Base-by-base conservation (phyloP, 495 filamentous ascomycete genomes). In the Neurospora sp. region DNA sequence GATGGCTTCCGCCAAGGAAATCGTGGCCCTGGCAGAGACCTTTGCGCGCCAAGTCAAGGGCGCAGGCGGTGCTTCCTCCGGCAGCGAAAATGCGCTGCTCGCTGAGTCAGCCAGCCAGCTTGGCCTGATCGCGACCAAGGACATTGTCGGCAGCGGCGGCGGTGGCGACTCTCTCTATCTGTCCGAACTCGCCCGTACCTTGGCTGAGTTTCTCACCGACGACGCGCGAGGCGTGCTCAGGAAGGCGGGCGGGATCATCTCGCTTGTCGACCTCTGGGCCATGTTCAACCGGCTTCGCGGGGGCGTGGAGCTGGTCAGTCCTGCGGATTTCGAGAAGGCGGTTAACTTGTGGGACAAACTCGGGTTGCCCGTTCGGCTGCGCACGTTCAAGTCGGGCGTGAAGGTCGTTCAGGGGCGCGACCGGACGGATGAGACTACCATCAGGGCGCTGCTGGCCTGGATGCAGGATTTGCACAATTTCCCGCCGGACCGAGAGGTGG, bases 1-100 rank as follows among this genome's bases (percentile, higher is more conserved):
- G 59, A 98, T 97, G 94, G 92, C 94, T 5, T 97, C 94, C 11
- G 96, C 96, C 9, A 98, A 98, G 79, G 92, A 98, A 77, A 92
- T 99, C 69, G 90, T 98, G 31, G 93, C 94, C 6, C 90, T 99
- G 39, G 96, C 96, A 4, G 96, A 98, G 81, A 91, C 87, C 11
- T 94, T 99, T 73, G 90, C 93, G 10, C 86, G 88, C 16, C 90
- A 93, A 76, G 88, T 88, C 10, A 89, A 89, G 18, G 80, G 78
- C 3, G 81, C 86, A 41, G 84, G 83, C 20, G 88, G 80, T 69
- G 89, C 86, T 39, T 87, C 81, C 41, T 87, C 88, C 3, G 82
- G 86, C 35, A 91, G 93, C 80, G 88, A 93, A 5, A 91, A 87
- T 72, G 89, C 91, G 4, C 84, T 96, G 7, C 88, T 97, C 31